Base-by-base conservation (phyloP, 2,329 filamentous ascomycete species). In the Coniella vitis region DNA sequence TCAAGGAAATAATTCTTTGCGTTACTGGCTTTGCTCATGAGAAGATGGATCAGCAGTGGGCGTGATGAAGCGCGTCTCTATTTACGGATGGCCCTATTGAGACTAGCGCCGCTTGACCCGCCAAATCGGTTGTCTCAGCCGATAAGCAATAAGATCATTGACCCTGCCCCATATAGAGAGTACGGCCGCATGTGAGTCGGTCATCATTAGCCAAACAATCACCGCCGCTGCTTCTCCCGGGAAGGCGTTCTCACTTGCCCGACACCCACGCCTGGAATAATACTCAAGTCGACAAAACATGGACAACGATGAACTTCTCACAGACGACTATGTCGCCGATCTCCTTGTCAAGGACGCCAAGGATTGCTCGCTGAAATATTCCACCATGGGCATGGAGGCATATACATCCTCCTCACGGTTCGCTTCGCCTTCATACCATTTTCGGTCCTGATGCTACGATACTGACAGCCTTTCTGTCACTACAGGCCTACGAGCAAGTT, bases 281-380 rank as follows among this genome's bases (percentile, higher is more conserved):
- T 7, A 16, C 21, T 9, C 19, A 16, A 9, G 16, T 13, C 5
- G n/a, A n/a, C 14, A 10, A 45, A 36, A n/a, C 21, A 74, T 72
- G 70, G 48, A 66, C 10, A 69, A 70, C 46, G 68, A 77, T 55
- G 70, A 74, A n/a, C 61, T 78, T 20, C 65, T 84, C 40, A 83
- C 81, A 17, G 87, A 94, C 62, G 85, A 88, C 45, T 89, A 90
- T 60, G 82, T 95, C 54, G 88, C 88, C 14, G 76, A 77, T 41
- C 71, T 95, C n/a, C 74, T 97, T 32, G 79, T 83, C 44, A 80
- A 86, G 57, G 90, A 96, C 65, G 90, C 90, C 12, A 81, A 77
- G 51, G 79, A 85, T 50, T 84, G 76, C 57, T 86, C 84, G 3
- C 69, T 86, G 40, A 86, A 80, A 60, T 93, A 90, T 63, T 86